Evolutionary conservation across 176 grass and related monocot species (phyloP).

Genomic region (Bolboschoenus planiculmis): DNA sequence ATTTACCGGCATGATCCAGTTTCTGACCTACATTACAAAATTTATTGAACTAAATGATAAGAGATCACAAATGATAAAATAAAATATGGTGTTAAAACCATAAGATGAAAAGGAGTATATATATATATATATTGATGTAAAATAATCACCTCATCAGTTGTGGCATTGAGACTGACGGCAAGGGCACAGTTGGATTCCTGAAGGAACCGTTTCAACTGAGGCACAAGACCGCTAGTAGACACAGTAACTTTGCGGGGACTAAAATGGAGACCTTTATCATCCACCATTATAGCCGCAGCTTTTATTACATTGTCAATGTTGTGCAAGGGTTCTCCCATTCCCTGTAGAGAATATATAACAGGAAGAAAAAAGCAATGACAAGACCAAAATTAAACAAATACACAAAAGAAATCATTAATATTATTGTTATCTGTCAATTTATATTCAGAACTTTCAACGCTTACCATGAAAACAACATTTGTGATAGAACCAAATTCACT

Average conservation of each 20-base stretch:
- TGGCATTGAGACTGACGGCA: constrained; percentile 92
- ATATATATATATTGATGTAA: neutral
- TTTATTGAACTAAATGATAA: constrained; percentile 3
- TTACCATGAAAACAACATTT: constrained; percentile 99
- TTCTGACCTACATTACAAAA: constrained; percentile 59
- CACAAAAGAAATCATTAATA: constrained; percentile 1
- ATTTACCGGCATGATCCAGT: constrained; percentile 99
- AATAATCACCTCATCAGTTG: constrained; percentile 76
- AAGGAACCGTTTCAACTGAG: constrained; percentile 83
- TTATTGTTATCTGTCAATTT: neutral
- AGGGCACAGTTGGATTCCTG: constrained; percentile 63
- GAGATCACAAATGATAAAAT: neutral
- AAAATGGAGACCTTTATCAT: constrained; percentile 91
- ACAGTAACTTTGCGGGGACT: constrained; percentile 83
- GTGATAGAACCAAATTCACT: constrained; percentile 83
- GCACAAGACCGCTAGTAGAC: constrained; percentile 87
- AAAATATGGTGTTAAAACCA: neutral
- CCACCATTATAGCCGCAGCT: constrained; percentile 77
- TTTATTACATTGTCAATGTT: constrained; percentile 92
- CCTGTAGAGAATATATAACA: constrained; percentile 34
- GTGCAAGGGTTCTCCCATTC: constrained; percentile 91
- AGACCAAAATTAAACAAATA: constrained; percentile 13
- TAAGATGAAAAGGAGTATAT: constrained; percentile 11
- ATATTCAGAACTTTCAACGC: constrained; percentile 17
- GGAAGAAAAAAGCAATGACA: neutral